Evolutionary conservation across 768 basidiomycete genomes (phyloP), one percentile per base, ranked within the genome.

Genomic region (Podaxis rugospora): DNA sequence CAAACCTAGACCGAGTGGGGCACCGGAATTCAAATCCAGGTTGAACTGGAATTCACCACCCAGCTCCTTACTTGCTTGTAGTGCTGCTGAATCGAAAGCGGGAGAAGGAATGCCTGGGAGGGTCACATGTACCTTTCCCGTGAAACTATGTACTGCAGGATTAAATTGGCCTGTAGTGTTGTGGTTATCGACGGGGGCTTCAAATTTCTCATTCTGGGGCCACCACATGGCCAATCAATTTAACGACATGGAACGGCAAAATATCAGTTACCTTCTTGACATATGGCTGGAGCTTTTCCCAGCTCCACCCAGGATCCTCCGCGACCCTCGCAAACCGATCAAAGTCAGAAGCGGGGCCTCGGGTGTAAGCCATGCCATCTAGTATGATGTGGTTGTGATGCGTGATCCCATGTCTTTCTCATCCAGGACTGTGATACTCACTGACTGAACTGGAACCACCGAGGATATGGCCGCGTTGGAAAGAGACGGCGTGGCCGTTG

Each of bases 361-460:
- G 50, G 23, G 70, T 72, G 55, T 65, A 65, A 5, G 64, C 65
- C 74, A 73, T 74, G 37, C 39, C 52, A 57, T 57, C 58, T 62
- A 16, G 28, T 32, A 9, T 2, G 28, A 32, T 6, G 28, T 21
- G 28, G 18, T 3, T 44, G 18, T 11, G 40, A 9, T 27, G 18
- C 16, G 11, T 10, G 28, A 11, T 1, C 57, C 59, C 70, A 72
- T 51, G n/a, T 11, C 46, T 7, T 25, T 35, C 9, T 36, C 40
- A 5, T 32, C 39, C 35, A 44, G 6, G 11, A 37, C 11, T 27
- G 21, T 11, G 10, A 25, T 21, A 66, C 71, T 44, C 51, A 75
- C 74, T 76, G 58, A 71, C 64, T 5, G 71, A 71, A 39, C 67
- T 72, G 27, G 62, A 66, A 4, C 75, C 76, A 7, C 76, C 76